A percentile compares a stretch with the other conserved stretches of the same genome.
Conservation (phyloP, 805 yeast species). For the Nakazawaea populi region DNA sequence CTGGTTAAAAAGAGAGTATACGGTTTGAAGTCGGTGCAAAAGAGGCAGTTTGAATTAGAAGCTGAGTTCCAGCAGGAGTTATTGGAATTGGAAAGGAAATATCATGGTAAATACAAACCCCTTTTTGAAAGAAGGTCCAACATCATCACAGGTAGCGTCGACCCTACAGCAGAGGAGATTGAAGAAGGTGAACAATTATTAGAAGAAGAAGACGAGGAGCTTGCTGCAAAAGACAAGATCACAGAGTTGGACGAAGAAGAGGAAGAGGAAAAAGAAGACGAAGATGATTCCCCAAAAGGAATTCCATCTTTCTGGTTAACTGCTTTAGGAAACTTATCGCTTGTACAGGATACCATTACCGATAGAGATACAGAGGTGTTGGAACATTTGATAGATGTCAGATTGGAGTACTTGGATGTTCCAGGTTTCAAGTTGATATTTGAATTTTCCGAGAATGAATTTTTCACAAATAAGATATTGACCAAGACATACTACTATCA, state of each 20-base stretch:
- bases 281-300: conserved; percentile 47
- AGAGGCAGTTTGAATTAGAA: conserved; percentile 74
- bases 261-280: conserved; percentile 30
- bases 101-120: conserved; percentile 65
- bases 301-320: conserved; percentile 97
- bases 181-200: conserved; percentile 71
- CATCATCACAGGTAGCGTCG: conserved; percentile 64
- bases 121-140: conserved; percentile 67
- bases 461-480: conserved; percentile 65
- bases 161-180: conserved; percentile 76
- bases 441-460: conserved; percentile 72
- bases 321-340: conserved; percentile 80
- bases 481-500: conserved; percentile 90
- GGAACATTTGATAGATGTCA: conserved; percentile 59
- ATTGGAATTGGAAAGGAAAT: conserved; percentile 80
- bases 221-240: conserved; percentile 28
- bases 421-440: conserved; percentile 90
- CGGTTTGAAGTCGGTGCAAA: conserved; percentile 79
- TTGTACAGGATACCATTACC: conserved; percentile 77
- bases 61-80: conserved; percentile 88
- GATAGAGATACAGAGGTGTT: conserved; percentile 88
- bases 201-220: conserved; percentile 44
- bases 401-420: conserved; percentile 68
- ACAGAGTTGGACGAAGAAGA: conserved; percentile 38
- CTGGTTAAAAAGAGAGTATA: conserved; percentile 68